A percentile compares a stretch with the other conserved stretches of the same genome.
These are phyloP conservation scores for Massarina eburnea DNA, from an alignment of 2,329 filamentous ascomycete genomes.

Conservation along the genomic window DNA sequence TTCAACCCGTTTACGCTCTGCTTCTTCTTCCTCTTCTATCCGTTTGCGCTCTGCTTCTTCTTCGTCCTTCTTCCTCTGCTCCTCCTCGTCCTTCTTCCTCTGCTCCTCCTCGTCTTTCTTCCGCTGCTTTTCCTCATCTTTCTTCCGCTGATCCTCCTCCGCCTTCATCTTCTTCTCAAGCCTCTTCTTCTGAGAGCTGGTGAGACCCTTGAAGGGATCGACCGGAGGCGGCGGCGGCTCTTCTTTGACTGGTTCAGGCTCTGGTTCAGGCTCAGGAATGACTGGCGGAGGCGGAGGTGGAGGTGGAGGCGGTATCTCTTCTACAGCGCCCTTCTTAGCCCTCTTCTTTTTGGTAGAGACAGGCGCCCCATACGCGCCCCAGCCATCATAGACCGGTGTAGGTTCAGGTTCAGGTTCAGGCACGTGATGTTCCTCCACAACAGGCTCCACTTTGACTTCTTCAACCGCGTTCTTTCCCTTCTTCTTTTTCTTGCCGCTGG, in stretches of 20 bases:
- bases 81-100: constrained; percentile 23
- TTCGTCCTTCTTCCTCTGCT: constrained; percentile 9
- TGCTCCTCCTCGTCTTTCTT: constrained; percentile 30
- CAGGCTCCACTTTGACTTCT: constrained; percentile 18
- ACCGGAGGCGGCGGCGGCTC: constrained; percentile 33
- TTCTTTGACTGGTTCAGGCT: constrained; percentile 47
- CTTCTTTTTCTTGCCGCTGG: constrained; percentile 27
- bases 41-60: constrained; percentile 21
- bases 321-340: constrained; percentile 26
- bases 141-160: constrained; percentile 28
- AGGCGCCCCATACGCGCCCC: constrained; percentile 16
- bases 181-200: constrained; percentile 33
- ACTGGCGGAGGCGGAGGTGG: constrained; percentile 12
- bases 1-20: constrained; percentile 28
- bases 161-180: constrained; percentile 41
- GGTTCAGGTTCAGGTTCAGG: constrained; percentile 20
- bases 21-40: constrained; percentile 26
- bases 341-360: constrained; percentile 19
- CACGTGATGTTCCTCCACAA: constrained; percentile 18
- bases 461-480: constrained; percentile 29
- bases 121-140: constrained; percentile 24
- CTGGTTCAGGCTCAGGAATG: constrained; percentile 40
- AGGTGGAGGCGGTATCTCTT: constrained; percentile 18
- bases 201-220: constrained; percentile 33
- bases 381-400: constrained; percentile 16